These are phyloP conservation scores for Sequoiadendron giganteum DNA, from an alignment of 75 land plant genomes.

Conservation along the genomic window DNA sequence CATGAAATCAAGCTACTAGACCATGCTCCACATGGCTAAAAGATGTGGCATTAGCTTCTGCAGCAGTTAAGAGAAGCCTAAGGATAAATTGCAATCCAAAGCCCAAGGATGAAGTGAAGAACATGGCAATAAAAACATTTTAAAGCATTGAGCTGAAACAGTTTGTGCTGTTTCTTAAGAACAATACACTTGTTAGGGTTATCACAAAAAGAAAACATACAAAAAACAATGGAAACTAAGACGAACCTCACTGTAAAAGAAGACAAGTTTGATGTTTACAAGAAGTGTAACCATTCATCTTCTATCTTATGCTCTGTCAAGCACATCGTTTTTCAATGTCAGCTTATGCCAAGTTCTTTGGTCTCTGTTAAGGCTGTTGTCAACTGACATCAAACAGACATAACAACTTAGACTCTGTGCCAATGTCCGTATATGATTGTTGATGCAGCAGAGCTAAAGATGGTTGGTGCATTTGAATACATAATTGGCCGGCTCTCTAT, in stretches of 20 bases:
- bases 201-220: neutral
- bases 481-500: neutral
- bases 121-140: too few species aligned
- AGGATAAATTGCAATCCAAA: neutral
- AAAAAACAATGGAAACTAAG: neutral
- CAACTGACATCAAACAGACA: too few species aligned
- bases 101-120: neutral
- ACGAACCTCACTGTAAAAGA: neutral
- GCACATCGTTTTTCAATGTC: neutral
- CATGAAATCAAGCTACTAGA: too few species aligned
- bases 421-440: neutral
- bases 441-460: neutral
- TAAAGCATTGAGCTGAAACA: too few species aligned
- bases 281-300: neutral
- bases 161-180: neutral
- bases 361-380: neutral
- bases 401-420: neutral
- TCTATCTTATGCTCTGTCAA: neutral
- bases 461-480: neutral
- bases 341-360: too few species aligned
- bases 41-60: too few species aligned
- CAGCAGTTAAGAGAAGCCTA: neutral
- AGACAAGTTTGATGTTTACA: neutral
- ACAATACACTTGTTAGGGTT: neutral
- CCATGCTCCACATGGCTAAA: neutral